Conservation (phyloP, 2,329 filamentous ascomycete species). For the Xylariaceae sp. region DNA sequence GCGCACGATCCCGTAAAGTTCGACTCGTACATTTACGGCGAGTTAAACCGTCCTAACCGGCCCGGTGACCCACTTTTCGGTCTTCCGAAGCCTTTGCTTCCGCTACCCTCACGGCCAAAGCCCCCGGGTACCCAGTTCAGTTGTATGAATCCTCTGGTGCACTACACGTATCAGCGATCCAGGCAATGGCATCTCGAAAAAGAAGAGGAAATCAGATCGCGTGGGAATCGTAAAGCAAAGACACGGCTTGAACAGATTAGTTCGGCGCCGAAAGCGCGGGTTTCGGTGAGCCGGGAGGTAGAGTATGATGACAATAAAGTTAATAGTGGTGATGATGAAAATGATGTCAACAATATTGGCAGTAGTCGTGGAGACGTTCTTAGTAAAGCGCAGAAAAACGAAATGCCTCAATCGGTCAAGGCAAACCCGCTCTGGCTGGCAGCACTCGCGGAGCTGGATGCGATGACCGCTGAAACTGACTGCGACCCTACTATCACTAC, state of each 20-base stretch:
- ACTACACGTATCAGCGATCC: constrained; percentile 40
- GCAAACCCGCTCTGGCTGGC: constrained; percentile 42
- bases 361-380: constrained; percentile 1
- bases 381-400: constrained; percentile 19
- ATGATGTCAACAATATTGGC: not conserved
- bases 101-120: constrained; percentile 12
- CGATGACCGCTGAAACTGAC: constrained; percentile 9
- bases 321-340: no score
- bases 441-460: constrained; percentile 32
- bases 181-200: constrained; percentile 44
- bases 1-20: constrained; percentile 26
- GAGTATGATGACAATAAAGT: no score
- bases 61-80: constrained; percentile 20
- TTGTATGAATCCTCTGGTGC: constrained; percentile 47
- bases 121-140: constrained; percentile 34
- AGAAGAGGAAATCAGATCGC: constrained; percentile 42
- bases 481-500: not conserved
- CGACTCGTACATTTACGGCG: constrained; percentile 36
- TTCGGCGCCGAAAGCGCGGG: not conserved
- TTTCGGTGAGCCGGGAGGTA: not conserved
- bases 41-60: constrained; percentile 24
- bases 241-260: constrained; percentile 13
- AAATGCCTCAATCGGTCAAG: constrained; percentile 40
- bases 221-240: constrained; percentile 43
- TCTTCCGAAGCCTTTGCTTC: constrained; percentile 8